Percentiles rank a stretch among this genome's conserved stretches.
These are phyloP conservation scores for Cocos nucifera DNA, from an alignment of 176 grass and related monocot genomes.

Conservation along the genomic window DNA sequence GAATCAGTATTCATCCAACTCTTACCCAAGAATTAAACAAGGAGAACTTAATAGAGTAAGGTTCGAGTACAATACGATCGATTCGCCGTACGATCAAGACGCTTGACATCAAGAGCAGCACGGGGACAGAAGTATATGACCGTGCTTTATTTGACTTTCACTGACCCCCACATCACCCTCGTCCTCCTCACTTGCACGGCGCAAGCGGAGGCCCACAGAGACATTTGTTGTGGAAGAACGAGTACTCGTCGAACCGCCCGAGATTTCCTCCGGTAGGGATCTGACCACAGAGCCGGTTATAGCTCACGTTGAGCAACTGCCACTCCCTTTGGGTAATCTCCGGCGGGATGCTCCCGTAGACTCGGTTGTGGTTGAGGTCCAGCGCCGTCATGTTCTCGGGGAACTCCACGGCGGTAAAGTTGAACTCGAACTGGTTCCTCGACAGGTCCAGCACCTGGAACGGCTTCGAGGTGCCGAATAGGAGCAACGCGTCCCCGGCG, in stretches of 20 bases:
- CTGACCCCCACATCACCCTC: too few species aligned
- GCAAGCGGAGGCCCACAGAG: conserved; percentile 38
- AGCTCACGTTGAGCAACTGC: conserved; percentile 46
- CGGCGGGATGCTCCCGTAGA: conserved; percentile 44
- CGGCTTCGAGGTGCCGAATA: conserved; percentile 43
- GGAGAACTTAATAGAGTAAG: too few species aligned
- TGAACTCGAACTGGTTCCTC: conserved; percentile 39
- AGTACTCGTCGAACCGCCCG: conserved; percentile 20
- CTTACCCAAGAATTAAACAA: too few species aligned
- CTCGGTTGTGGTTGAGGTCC: conserved; percentile 32
- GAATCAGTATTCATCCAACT: too few species aligned
- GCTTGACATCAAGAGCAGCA: too few species aligned
- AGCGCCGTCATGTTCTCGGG: conserved; percentile 30
- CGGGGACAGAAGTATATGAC: too few species aligned
- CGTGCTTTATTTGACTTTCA: too few species aligned
- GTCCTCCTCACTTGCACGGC: conserved; percentile 20
- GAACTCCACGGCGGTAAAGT: conserved; percentile 36
- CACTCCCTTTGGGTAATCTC: conserved; percentile 28
- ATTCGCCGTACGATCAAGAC: too few species aligned
- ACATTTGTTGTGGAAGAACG: conserved; percentile 51
- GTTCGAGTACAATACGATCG: too few species aligned
- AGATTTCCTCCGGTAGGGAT: conserved; percentile 44
- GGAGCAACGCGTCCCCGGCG: conserved; percentile 33
- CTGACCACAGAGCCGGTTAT: conserved; percentile 48
- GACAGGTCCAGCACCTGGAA: conserved; percentile 31